Evolutionary conservation across 805 yeast species (phyloP).

Genomic region (Sugiyamaella qingdaonensis): DNA sequence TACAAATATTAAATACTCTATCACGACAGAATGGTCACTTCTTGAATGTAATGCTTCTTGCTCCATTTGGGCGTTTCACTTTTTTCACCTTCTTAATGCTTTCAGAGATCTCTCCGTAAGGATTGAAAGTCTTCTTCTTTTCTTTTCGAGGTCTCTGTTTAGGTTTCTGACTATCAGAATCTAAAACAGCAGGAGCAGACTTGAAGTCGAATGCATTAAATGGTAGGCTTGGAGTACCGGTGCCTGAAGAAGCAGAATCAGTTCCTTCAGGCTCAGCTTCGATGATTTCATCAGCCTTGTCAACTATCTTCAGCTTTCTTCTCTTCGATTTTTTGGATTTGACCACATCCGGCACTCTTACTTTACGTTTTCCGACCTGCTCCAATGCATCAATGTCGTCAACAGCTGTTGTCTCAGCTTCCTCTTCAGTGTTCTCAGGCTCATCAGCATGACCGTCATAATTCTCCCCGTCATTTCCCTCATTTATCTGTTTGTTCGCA

Average conservation of each 20-base stretch:
- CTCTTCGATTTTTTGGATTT: slow-evolving; percentile 14
- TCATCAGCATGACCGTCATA: no score
- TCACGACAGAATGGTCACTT: not conserved
- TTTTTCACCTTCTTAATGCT: slow-evolving; percentile 4
- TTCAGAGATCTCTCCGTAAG: slow-evolving; percentile 19
- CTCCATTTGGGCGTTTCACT: slow-evolving; percentile 15
- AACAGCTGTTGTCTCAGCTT: not conserved
- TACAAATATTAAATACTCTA: no score
- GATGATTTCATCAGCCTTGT: slow-evolving; percentile 3
- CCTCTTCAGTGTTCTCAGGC: not conserved
- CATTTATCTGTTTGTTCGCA: slow-evolving; percentile 2
- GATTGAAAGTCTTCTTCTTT: slow-evolving; percentile 19
- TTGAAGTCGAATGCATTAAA: slow-evolving; percentile 27
- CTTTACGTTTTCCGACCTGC: slow-evolving; percentile 1
- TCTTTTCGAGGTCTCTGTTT: slow-evolving; percentile 3
- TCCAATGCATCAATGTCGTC: not conserved
- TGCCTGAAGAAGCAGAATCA: not conserved
- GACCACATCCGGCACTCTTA: slow-evolving; percentile 5
- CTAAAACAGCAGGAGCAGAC: slow-evolving; percentile 24
- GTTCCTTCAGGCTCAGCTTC: slow-evolving; percentile 6
- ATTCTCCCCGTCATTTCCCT: not conserved
- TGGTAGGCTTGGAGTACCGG: not conserved
- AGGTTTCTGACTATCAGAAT: slow-evolving; percentile 5
- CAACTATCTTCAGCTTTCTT: slow-evolving; percentile 15
- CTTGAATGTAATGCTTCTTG: slow-evolving; percentile 19